Evolutionary conservation across 2,329 filamentous ascomycete species (phyloP).

Genomic region (Chaetomium strumarium): DNA sequence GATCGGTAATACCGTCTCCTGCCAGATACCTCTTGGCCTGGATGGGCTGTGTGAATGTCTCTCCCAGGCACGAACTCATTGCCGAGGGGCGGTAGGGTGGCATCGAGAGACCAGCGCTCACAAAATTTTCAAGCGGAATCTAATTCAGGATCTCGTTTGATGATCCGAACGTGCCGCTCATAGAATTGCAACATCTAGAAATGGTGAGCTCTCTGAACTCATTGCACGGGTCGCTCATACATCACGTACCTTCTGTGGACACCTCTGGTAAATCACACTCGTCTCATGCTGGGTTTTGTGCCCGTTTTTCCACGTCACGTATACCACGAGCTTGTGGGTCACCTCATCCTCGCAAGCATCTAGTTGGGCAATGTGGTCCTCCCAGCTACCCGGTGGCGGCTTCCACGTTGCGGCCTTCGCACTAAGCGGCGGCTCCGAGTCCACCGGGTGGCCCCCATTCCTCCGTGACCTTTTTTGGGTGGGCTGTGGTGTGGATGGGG

Average conservation of each 20-base stretch:
- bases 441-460: slow-evolving; percentile 43
- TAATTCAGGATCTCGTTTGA: slow-evolving; percentile 31
- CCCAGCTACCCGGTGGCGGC: slow-evolving; percentile 70
- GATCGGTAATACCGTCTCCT: too few species aligned
- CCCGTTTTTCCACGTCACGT: slow-evolving; percentile 67
- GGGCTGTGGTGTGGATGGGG: slow-evolving; percentile 33
- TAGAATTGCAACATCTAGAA: slow-evolving; percentile 54
- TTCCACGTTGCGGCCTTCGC: slow-evolving; percentile 47
- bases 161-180: slow-evolving; percentile 51
- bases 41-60: too few species aligned
- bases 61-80: too few species aligned
- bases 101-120: background rate
- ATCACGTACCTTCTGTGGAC: slow-evolving; percentile 63
- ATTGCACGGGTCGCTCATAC: background rate
- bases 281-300: slow-evolving; percentile 70
- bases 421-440: slow-evolving; percentile 43
- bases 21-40: too few species aligned
- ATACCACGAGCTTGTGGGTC: slow-evolving; percentile 56
- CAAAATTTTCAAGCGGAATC: background rate
- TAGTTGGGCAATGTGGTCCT: slow-evolving; percentile 63
- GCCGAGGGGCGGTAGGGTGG: background rate
- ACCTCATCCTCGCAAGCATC: slow-evolving; percentile 66
- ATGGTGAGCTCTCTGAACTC: slow-evolving; percentile 10
- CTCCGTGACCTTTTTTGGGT: slow-evolving; percentile 42
- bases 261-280: slow-evolving; percentile 63